Conservation (phyloP, 306 rosid genomes). For the Castanospermum australe region DNA sequence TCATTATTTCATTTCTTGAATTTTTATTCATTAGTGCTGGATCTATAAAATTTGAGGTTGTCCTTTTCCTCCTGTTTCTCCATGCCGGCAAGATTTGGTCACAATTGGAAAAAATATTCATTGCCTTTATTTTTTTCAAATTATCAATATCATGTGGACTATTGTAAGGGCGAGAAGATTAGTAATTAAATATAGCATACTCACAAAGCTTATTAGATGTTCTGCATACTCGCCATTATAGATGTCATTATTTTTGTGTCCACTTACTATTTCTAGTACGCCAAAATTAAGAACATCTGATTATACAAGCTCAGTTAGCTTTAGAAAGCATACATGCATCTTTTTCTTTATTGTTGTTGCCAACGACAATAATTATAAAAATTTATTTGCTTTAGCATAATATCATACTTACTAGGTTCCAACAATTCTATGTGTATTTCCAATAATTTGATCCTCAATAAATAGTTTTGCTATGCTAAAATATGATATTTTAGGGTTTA, state of each 20-base stretch:
- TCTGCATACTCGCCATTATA: background rate
- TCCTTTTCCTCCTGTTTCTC: conserved; percentile 39
- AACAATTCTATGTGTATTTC: background rate
- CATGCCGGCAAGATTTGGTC: conserved; percentile 31
- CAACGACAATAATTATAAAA: background rate
- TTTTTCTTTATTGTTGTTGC: too few species aligned
- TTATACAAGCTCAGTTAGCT: too few species aligned
- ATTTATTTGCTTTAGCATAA: background rate
- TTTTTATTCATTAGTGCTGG: background rate
- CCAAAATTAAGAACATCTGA: conserved; percentile 42
- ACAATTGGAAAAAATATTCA: background rate
- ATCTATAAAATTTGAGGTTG: conserved; percentile 24
- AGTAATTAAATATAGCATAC: background rate
- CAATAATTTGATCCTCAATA: background rate
- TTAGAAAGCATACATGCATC: background rate
- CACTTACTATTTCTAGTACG: conserved; percentile 39
- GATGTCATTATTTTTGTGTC: conserved; percentile 20
- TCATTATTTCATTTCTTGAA: too few species aligned
- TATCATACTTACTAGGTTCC: conserved; percentile 11
- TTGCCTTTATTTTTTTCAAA: background rate
- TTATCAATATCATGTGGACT: background rate
- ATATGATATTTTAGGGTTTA: too few species aligned
- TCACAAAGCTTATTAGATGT: conserved; percentile 28
- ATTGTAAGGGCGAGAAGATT: background rate
- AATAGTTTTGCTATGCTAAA: background rate